Evolutionary conservation across 1,284 basidiomycete species (phyloP), one percentile per base, ranked within the genome.

Genomic region (Fomitopsis betulina): DNA sequence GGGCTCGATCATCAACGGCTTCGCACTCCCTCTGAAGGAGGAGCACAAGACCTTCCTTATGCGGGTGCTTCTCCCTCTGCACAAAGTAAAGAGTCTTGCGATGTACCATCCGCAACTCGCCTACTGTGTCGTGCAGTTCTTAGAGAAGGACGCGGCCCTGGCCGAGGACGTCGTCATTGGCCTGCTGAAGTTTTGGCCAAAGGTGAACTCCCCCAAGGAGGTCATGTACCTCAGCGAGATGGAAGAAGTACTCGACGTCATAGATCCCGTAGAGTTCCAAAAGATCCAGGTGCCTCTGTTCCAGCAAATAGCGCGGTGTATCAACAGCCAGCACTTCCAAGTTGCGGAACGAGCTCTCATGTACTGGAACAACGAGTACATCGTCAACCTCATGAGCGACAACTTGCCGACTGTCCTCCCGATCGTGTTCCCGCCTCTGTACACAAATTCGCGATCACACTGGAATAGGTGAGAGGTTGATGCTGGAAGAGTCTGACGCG

Each of bases 181-280:
- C 19, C 80, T 99, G 21, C 82, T 99, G 70, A 91, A 93, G 70
- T 99, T 86, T 77, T 99, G 97, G 97, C 97, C 97, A 47, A 99
- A 99, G 76, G 96, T 99, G 68, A 99, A 99, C 75, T 96, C 94
- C 51, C 96, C 95, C n/a, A 99, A 99, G 76, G 97, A 99, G 73
- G 97, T 99, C 75, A 99, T 99, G 97, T 99, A 94, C 79, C 81
- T 99, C 63, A 99, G 98, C 76, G 97, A 99, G 79, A 94, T 99
- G 59, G 97, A 99, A 75, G 97, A 99, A 78, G 94, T 99, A 19
- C 78, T 99, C 61, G 97, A 99, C 73, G 97, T 99, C 58, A 98
- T 98, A 67, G 96, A 99, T 73, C 94, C 95, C 8, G 83, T 82
- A 60, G 96, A 99, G 75, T 99, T 99, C 77, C 90, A 90, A 73